These are phyloP conservation scores for Boletellus emodensis DNA, from an alignment of 768 basidiomycete species.

Conservation along the genomic window DNA sequence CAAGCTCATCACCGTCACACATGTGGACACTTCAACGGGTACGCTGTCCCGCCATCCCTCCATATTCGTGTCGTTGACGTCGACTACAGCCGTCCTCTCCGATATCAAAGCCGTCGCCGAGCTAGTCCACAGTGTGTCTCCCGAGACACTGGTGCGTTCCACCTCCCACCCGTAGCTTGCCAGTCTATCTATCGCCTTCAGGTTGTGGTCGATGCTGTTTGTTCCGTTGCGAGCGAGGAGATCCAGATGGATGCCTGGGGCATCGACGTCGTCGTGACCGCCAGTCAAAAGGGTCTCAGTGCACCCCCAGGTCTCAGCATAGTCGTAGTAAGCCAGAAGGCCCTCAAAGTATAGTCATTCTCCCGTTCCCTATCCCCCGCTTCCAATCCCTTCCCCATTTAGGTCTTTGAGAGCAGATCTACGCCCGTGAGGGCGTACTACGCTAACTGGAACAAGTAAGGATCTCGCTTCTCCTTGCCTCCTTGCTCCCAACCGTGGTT, in stretches of 20 bases:
- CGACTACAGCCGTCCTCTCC: slow-evolving; percentile 69
- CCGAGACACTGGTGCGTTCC: slow-evolving; percentile 68
- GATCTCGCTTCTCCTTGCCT: neutral
- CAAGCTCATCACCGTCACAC: slow-evolving; percentile 89
- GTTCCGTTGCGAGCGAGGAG: slow-evolving; percentile 93
- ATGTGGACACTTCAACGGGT: slow-evolving; percentile 91
- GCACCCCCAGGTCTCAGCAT: slow-evolving; percentile 92
- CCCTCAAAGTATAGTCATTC: slow-evolving; percentile 50
- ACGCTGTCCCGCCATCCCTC: neutral
- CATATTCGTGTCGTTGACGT: neutral
- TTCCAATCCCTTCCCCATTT: neutral
- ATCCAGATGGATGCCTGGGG: slow-evolving; percentile 93
- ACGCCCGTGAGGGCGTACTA: slow-evolving; percentile 76
- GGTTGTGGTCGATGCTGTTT: slow-evolving; percentile 90
- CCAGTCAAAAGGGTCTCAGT: slow-evolving; percentile 90
- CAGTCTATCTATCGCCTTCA: slow-evolving; percentile 22
- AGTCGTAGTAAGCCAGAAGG: slow-evolving; percentile 73
- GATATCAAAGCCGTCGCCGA: slow-evolving; percentile 73
- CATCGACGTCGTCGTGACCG: slow-evolving; percentile 82
- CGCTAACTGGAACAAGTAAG: slow-evolving; percentile 82
- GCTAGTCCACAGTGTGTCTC: slow-evolving; percentile 70
- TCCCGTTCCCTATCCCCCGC: neutral
- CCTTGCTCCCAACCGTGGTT: neutral
- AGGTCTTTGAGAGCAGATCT: slow-evolving; percentile 16
- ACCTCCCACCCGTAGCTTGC: neutral